Base-by-base conservation (phyloP, 2,329 filamentous ascomycete species). In the Macrophomina pseudophaseolina region DNA sequence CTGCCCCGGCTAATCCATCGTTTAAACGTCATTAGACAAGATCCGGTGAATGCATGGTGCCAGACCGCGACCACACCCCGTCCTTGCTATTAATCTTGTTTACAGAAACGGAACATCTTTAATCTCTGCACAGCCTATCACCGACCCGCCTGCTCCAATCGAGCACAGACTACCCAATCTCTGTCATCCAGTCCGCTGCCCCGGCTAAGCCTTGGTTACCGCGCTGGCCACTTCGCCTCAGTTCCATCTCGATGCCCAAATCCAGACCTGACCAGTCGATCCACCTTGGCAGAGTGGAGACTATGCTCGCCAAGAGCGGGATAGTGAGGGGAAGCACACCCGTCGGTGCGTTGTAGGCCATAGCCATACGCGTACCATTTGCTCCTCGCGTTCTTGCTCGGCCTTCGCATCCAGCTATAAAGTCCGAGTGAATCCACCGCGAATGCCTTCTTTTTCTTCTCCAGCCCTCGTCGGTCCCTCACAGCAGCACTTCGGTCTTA, bases 221-320 rank as follows among this genome's bases (percentile, higher is more conserved):
- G 16, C 56, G 28, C 56, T 14, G 7, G 7, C 18, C 32, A 8
- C 56, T n/a, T 48, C 32, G 28, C 4, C 16, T 60, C 56, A 7
- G 28, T 12, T n/a, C 33, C 38, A 23, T 59, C 54, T 12, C 23
- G 38, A 44, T 59, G 38, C 54, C 40, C 54, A 8, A 28, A 49
- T 28, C 30, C 32, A 49, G 30, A 46, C 32, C n/a, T 16, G 8
- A 46, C n/a, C 58, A 48, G 42, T 23, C 44, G 44, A 38, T 62
- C 52, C 44, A 62, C 58, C 58, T 62, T 62, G 58, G 58, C 58
- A 38, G 8, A 49, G 58, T 62, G 63, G 51, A 42, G 42, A 56
- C 42, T n/a, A 18, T 8, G 32, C 53, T 65, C 44, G 51, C 32
- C 63, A 48, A 58, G 40, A 30, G 33, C 52, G 32, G 44, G 9